A percentile compares a stretch with the other conserved stretches of the same genome.
Evolutionary conservation across 257 asterid species (phyloP).

Genomic region (Catharanthus roseus): DNA sequence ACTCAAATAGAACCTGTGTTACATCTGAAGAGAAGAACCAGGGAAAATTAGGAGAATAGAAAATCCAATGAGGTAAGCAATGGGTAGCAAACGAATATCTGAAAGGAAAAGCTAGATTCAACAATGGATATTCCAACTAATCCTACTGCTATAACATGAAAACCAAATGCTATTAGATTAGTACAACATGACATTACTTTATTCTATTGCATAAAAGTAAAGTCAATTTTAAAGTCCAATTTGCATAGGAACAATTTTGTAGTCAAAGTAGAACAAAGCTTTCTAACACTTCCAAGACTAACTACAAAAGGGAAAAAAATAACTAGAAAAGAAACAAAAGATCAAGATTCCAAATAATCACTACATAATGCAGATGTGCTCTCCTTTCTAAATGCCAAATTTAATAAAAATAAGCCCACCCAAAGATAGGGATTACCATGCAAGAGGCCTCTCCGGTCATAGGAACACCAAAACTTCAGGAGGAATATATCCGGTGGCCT

Average conservation of each 20-base stretch:
- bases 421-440: constrained; percentile 45
- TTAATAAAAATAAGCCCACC: background rate
- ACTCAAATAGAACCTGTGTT: constrained; percentile 58
- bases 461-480: constrained; percentile 61
- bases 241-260: constrained; percentile 6
- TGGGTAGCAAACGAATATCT: constrained; percentile 4
- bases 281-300: constrained; percentile 2
- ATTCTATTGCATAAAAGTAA: background rate
- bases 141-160: background rate
- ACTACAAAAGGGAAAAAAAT: background rate
- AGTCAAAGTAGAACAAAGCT: constrained; percentile 1
- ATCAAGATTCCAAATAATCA: background rate
- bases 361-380: background rate
- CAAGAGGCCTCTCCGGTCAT: constrained; percentile 55
- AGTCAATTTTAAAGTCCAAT: constrained; percentile 7
- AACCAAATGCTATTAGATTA: constrained; percentile 6
- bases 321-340: background rate
- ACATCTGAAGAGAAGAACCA: constrained; percentile 35
- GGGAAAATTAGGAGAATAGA: background rate
- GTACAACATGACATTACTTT: background rate
- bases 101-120: background rate
- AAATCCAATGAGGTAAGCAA: background rate
- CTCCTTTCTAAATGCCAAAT: constrained; percentile 3
- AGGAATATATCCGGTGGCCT: constrained; percentile 45
- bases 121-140: background rate